These are phyloP conservation scores for Scutellaria baicalensis DNA, from an alignment of 257 asterid genomes.

Conservation along the genomic window DNA sequence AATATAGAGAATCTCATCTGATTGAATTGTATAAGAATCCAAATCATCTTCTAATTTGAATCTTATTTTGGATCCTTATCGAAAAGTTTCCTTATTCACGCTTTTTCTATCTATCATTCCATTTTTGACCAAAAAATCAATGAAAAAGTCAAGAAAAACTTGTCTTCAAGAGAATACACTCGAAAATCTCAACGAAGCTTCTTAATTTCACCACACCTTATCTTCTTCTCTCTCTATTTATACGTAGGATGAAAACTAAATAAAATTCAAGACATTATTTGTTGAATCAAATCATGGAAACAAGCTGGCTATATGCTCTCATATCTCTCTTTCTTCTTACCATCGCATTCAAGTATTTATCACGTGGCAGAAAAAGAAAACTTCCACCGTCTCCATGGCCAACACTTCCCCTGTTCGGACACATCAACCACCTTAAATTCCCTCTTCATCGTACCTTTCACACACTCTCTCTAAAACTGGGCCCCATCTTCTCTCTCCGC, in stretches of 20 bases:
- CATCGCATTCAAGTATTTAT: not conserved
- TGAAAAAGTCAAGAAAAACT: too few species aligned
- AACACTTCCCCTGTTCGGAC: constrained; percentile 44
- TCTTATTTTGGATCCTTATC: too few species aligned
- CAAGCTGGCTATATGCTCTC: constrained; percentile 7
- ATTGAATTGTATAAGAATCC: too few species aligned
- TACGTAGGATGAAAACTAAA: not conserved
- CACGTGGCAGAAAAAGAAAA: constrained; percentile 2
- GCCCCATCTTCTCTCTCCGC: constrained; percentile 52
- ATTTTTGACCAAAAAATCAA: too few species aligned
- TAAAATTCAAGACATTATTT: not conserved
- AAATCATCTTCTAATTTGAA: too few species aligned
- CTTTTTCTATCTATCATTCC: too few species aligned
- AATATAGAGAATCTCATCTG: too few species aligned
- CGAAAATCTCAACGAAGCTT: too few species aligned
- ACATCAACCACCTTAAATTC: constrained; percentile 47
- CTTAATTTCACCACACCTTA: too few species aligned
- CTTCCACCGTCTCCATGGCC: constrained; percentile 41
- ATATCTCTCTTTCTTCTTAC: constrained; percentile 12
- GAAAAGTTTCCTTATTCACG: too few species aligned
- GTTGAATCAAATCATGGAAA: constrained; percentile 16
- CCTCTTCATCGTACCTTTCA: constrained; percentile 37
- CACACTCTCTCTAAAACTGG: constrained; percentile 27
- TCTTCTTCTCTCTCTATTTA: too few species aligned
- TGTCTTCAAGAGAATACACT: too few species aligned